Conservation (phyloP, 2,329 filamentous ascomycete species). For the Leptographium radiaticola region DNA sequence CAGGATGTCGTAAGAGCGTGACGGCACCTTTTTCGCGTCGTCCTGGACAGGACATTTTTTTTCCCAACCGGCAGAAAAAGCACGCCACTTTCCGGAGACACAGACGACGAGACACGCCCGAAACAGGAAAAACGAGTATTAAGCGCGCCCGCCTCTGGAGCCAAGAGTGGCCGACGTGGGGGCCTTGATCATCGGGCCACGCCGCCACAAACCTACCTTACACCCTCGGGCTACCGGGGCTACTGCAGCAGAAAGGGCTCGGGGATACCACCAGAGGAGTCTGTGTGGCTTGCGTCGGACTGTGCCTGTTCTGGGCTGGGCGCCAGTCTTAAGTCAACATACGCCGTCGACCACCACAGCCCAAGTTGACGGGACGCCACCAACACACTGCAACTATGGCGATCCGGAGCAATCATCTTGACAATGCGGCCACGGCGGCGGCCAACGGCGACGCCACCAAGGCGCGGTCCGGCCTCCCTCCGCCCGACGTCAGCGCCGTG, state of each 20-base stretch:
- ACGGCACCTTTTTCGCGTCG: too few species aligned
- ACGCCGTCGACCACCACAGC: background rate
- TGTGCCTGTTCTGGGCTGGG: background rate
- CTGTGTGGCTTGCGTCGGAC: background rate
- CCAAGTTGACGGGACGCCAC: too few species aligned
- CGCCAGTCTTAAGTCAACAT: background rate
- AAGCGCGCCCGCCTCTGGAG: background rate
- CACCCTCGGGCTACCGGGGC: background rate
- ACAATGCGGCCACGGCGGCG: background rate
- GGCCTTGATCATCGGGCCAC: slow-evolving; percentile 1
- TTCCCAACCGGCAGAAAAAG: too few species aligned
- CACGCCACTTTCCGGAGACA: too few species aligned
- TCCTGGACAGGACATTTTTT: too few species aligned
- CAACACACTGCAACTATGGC: background rate
- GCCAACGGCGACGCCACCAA: too few species aligned
- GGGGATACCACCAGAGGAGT: background rate
- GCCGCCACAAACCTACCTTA: background rate
- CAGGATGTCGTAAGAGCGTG: background rate
- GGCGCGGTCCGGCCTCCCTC: slow-evolving; percentile 2
- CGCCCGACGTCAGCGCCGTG: slow-evolving; percentile 37
- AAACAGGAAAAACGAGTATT: background rate
- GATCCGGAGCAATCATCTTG: background rate
- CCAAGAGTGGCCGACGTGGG: background rate
- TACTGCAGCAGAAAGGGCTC: background rate
- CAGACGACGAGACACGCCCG: background rate